phyloP scores from a whole-genome alignment of 2,329 filamentous ascomycete species.

The Alternaria dauci region DNA sequence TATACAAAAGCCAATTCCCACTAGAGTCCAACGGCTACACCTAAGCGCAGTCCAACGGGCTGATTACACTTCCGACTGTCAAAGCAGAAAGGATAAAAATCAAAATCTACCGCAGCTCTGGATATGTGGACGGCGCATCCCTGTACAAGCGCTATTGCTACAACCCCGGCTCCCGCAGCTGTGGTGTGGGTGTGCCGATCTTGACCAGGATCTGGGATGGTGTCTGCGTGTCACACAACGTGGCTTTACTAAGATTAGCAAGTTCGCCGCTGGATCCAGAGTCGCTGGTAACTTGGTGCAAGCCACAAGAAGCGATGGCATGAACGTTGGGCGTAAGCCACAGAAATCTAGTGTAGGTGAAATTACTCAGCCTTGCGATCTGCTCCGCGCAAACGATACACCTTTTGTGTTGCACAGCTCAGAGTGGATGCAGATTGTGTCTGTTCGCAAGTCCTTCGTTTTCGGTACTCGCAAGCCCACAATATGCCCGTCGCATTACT shows the following conservation, averaged over 20 bases:
- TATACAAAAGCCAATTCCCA: background rate
- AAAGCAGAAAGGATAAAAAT: background rate
- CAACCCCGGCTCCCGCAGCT: background rate
- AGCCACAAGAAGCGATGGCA: background rate
- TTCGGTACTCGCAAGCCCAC: background rate
- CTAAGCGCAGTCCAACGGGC: background rate
- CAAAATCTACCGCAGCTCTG: background rate
- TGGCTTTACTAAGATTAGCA: conserved; percentile 15
- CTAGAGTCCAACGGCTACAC: background rate
- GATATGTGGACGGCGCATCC: background rate
- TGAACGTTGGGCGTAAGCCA: background rate
- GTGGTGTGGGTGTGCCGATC: conserved; percentile 1
- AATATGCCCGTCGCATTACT: background rate
- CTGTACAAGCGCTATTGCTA: background rate
- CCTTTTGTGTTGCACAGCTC: background rate
- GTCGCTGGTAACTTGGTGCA: background rate
- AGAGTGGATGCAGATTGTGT: too few species aligned
- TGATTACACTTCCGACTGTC: background rate
- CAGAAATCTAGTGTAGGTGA: background rate
- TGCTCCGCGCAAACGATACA: background rate
- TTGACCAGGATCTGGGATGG: background rate
- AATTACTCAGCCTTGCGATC: background rate
- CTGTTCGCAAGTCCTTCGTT: background rate
- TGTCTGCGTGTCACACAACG: background rate
- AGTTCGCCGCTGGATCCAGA: conserved; percentile 6